Base-by-base conservation (phyloP, 106 monocot species). In the Agapanthus africanus region DNA sequence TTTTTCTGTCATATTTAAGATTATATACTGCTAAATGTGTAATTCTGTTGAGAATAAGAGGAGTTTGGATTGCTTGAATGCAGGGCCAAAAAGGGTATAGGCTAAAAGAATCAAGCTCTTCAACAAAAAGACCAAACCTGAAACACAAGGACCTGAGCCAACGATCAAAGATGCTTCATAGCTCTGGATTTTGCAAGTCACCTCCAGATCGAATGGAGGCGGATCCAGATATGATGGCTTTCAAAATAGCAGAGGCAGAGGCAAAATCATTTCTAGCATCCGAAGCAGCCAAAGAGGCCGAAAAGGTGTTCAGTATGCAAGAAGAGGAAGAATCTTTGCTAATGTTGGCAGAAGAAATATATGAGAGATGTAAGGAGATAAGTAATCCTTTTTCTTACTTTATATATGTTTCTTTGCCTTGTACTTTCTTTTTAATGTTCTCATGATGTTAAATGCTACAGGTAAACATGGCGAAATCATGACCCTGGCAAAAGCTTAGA, bases 161-260 rank as follows among this genome's bases (percentile, higher is more conserved):
- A 13, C 76, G 78, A 11, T 7, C 51, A 28, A 81, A 65, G 66
- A 37, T 59, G 36, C 25, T 27, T 7, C 80, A 77, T 57, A 71
- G 61, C 22, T 72, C 77, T 52, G 70, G 47, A 0, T 36, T 32
- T 4, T 26, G 35, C 18, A 68, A 62, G 47, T 16, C 76, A 8
- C 31, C 11, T 7, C n/a, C n/a, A n/a, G 75, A 80, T 21, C 56
- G 69, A 1, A 21, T 76, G 2, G 83, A 70, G 26, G 91, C 82
- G 31, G 88, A 71, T 34, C 67, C 87, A 18, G 67, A 37, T 33
- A 63, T 72, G 35, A 88, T 85, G 16, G 91, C 84, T 1, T 84
- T 78, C 73, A 88, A 74, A 69, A 82, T 91, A 49, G 81, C 91
- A 11, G 95, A 95, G 34, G 88, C 95, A 38, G 95, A 91, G 62